These are phyloP conservation scores for Zygosaccharomyces lentus DNA, from an alignment of 805 yeast species.

Conservation along the genomic window DNA sequence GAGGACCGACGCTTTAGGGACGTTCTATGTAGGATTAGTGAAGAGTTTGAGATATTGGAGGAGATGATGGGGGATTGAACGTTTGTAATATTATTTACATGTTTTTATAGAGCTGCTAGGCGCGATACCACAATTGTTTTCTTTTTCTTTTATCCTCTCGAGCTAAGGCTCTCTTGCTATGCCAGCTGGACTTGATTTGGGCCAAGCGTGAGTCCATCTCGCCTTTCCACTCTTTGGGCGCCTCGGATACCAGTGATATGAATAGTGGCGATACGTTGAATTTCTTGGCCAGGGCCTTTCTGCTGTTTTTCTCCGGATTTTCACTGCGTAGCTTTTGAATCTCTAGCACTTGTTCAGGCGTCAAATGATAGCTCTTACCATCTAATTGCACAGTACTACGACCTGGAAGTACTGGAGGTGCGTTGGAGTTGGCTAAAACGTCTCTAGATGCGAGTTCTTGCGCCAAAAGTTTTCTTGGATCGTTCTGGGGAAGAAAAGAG, in stretches of 20 bases:
- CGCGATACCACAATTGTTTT: constrained; percentile 59
- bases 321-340: constrained; percentile 50
- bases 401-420: constrained; percentile 37
- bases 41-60: constrained; percentile 30
- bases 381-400: constrained; percentile 19
- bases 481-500: constrained; percentile 59
- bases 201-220: constrained; percentile 47
- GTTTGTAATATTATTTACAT: constrained; percentile 14
- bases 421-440: constrained; percentile 37
- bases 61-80: constrained; percentile 22
- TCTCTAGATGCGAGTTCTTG: constrained; percentile 29
- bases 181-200: constrained; percentile 47
- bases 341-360: constrained; percentile 53
- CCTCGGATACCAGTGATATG: constrained; percentile 52
- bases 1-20: constrained; percentile 24
- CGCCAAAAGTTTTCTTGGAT: constrained; percentile 48
- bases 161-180: constrained; percentile 43
- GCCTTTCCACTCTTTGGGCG: constrained; percentile 37
- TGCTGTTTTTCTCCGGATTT: constrained; percentile 62
- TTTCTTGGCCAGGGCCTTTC: constrained; percentile 55
- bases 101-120: constrained; percentile 20
- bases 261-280: constrained; percentile 50
- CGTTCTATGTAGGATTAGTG: constrained; percentile 27
- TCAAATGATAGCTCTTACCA: constrained; percentile 49
- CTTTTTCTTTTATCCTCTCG: constrained; percentile 57